Evolutionary conservation across 768 basidiomycete species (phyloP).

Genomic region (Collybiopsis luxurians): DNA sequence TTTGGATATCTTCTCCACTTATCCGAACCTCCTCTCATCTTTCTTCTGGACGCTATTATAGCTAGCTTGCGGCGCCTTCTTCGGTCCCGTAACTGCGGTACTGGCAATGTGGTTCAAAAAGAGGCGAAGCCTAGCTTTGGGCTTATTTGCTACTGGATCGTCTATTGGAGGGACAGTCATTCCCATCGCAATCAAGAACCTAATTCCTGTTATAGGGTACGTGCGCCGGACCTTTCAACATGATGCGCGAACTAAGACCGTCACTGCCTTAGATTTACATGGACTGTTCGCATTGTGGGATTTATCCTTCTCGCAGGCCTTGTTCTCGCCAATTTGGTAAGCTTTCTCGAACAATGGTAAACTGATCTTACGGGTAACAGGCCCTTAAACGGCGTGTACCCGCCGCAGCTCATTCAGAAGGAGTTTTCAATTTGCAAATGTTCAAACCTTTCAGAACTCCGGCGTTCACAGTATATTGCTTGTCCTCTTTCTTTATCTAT

Average conservation of each 20-base stretch:
- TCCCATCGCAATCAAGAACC: conserved; percentile 56
- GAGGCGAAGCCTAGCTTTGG: conserved; percentile 58
- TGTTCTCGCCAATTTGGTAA: conserved; percentile 49
- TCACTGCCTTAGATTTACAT: conserved; percentile 54
- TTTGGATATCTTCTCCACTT: conserved; percentile 3
- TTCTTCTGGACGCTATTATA: conserved; percentile 18
- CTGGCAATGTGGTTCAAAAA: conserved; percentile 75
- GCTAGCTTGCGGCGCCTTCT: conserved; percentile 56
- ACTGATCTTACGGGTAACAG: conserved; percentile 25
- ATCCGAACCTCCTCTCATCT: conserved; percentile 2
- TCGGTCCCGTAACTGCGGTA: conserved; percentile 57
- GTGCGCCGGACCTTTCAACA: not conserved
- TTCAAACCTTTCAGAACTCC: conserved; percentile 36
- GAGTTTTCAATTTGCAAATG: conserved; percentile 58
- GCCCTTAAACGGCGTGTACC: conserved; percentile 39
- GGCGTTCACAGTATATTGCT: conserved; percentile 55
- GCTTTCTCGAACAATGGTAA: not conserved
- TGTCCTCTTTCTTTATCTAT: conserved; percentile 54
- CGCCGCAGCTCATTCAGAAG: conserved; percentile 50
- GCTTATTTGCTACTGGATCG: conserved; percentile 61
- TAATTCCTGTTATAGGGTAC: conserved; percentile 48
- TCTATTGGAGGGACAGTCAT: conserved; percentile 68
- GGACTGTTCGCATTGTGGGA: conserved; percentile 73
- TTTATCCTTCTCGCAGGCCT: conserved; percentile 56
- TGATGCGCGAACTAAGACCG: not conserved